These are phyloP conservation scores for Epicoccum sorghinum DNA, from an alignment of 2,329 filamentous ascomycete species.

Conservation along the genomic window DNA sequence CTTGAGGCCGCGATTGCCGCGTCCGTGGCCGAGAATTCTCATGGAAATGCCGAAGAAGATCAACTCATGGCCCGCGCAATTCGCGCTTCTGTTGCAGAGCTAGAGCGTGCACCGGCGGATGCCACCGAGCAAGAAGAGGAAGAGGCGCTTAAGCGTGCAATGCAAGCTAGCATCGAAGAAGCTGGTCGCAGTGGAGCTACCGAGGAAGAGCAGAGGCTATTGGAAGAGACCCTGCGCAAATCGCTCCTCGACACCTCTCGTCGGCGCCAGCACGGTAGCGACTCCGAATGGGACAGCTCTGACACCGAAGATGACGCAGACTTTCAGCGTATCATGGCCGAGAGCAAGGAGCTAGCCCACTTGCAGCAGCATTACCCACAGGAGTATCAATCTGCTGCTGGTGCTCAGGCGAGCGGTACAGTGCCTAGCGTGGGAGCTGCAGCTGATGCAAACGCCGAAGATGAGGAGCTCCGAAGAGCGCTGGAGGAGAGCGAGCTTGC, in stretches of 20 bases:
- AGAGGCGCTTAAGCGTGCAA: conserved; percentile 56
- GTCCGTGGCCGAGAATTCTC: conserved; percentile 70
- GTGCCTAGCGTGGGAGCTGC: conserved; percentile 5
- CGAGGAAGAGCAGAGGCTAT: conserved; percentile 46
- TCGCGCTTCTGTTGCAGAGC: conserved; percentile 70
- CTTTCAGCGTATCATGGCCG: conserved; percentile 44
- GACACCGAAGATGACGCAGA: conserved; percentile 47
- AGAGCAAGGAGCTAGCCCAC: conserved; percentile 39
- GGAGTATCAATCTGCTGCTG: conserved; percentile 22
- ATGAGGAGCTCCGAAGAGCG: conserved; percentile 34
- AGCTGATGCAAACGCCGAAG: conserved; percentile 10
- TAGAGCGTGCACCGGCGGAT: conserved; percentile 47
- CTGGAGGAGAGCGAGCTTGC: conserved; percentile 36
- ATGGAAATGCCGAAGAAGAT: conserved; percentile 73
- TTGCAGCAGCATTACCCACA: conserved; percentile 29
- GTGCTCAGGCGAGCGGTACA: conserved; percentile 12
- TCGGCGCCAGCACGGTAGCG: conserved; percentile 22
- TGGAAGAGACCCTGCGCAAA: conserved; percentile 54
- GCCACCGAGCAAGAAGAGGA: conserved; percentile 49
- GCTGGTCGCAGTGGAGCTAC: conserved; percentile 42
- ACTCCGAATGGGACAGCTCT: conserved; percentile 37
- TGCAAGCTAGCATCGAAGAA: conserved; percentile 57
- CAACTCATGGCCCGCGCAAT: conserved; percentile 74
- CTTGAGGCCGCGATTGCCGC: conserved; percentile 73
- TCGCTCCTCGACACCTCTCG: conserved; percentile 52